Percentiles rank a stretch among this genome's conserved stretches.
Conservation (phyloP, 495 filamentous ascomycete genomes). For the Penicillium manginii region DNA sequence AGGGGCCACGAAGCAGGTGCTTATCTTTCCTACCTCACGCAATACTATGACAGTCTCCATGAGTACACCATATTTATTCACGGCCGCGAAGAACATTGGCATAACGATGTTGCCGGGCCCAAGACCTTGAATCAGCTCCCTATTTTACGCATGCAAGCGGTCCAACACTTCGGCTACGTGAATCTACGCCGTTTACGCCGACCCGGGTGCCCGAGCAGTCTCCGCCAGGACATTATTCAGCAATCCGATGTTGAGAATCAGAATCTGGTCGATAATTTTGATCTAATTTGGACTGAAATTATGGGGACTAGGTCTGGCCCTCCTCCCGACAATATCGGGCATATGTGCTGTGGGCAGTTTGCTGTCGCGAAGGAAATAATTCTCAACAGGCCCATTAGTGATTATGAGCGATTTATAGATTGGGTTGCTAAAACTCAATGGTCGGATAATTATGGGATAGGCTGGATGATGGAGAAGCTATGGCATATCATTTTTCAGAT, state of each 20-base stretch:
- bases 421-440: slow-evolving; percentile 42
- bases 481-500: slow-evolving; percentile 24
- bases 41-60: slow-evolving; percentile 43
- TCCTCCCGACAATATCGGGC: slow-evolving; percentile 36
- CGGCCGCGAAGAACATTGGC: slow-evolving; percentile 45
- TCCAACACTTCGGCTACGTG: slow-evolving; percentile 44
- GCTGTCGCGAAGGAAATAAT: slow-evolving; percentile 49
- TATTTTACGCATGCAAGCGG: slow-evolving; percentile 38
- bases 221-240: slow-evolving; percentile 28
- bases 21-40: slow-evolving; percentile 46
- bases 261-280: too few species aligned
- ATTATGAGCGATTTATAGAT: slow-evolving; percentile 47
- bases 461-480: slow-evolving; percentile 47
- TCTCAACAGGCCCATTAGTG: slow-evolving; percentile 36
- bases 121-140: slow-evolving; percentile 32
- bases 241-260: slow-evolving; percentile 38
- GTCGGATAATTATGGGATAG: slow-evolving; percentile 44
- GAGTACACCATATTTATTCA: slow-evolving; percentile 46
- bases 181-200: slow-evolving; percentile 46
- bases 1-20: slow-evolving; percentile 46
- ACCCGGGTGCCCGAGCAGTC: slow-evolving; percentile 46
- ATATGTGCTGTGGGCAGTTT: slow-evolving; percentile 56
- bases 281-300: slow-evolving; percentile 38
- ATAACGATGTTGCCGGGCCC: slow-evolving; percentile 47
- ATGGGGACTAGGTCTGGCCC: slow-evolving; percentile 39